Evolutionary conservation across 768 basidiomycete genomes (phyloP), one percentile per base, ranked within the genome.

Genomic region (Leccinum fibrillosum): DNA sequence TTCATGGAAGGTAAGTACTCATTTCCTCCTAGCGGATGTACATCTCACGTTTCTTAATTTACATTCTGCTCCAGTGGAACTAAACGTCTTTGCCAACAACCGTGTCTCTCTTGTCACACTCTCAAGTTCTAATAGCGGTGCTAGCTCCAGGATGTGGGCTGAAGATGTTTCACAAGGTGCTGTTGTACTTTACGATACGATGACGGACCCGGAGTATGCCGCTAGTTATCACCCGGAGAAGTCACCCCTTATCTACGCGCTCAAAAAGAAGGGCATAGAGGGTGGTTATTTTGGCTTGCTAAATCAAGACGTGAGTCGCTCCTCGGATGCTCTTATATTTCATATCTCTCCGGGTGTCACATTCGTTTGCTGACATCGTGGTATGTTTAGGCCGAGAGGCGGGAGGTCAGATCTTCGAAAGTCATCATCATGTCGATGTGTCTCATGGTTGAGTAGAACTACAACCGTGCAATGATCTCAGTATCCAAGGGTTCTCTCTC

Each of bases 71-170:
- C 19, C 21, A 70, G 72, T 75, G 7, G 53, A 39, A 39, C 37
- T 15, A 39, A 39, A n/a, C 37, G 37, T 39, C 37, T 39, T 39
- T 39, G 17, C 37, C 11, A 75, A 74, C 54, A 75, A 70, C 48
- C 74, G 71, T 21, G 58, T 74, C 26, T 75, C 74, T 2, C 64
- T 72, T 12, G 48, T 70, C 2, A 61, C 70, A 10, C 62, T 57
- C 52, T 63, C 64, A 9, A 54, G 8, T 25, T 66, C 53, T 19
- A 49, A 49, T n/a, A 26, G 7, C 3, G 62, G 61, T 9, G 65
- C 52, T 13, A 53, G 63, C 15, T 48, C 55, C 0, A 56, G 54
- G 8, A 39, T 62, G n/a, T 39, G 54, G 7, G 26, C 56, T 2
- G 60, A 61, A 21, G 63, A 68, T 51, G 45, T 59, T 17, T 49